These are phyloP conservation scores for Fusarium sp. DNA, from an alignment of 2,329 filamentous ascomycete species.

Conservation along the genomic window DNA sequence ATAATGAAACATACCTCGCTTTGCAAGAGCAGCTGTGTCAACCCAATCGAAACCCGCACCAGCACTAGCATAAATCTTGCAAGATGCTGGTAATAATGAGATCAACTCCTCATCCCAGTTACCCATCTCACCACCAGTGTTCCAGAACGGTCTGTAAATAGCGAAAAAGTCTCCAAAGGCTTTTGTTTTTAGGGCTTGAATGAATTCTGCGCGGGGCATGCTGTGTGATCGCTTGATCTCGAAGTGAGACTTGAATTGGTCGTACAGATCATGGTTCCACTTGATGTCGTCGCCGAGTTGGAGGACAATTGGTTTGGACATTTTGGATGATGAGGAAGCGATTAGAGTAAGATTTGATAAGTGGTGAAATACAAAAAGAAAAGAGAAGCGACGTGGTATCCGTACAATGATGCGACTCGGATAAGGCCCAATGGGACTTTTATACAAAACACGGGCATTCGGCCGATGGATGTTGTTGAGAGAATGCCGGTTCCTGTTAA, in stretches of 20 bases:
- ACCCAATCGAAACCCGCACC: slow-evolving; percentile 46
- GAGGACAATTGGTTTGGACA: slow-evolving; percentile 43
- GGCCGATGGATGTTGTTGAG: slow-evolving; percentile 31
- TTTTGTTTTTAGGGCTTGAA: slow-evolving; percentile 39
- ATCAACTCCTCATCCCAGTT: slow-evolving; percentile 45
- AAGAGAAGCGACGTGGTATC: not conserved
- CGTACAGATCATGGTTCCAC: slow-evolving; percentile 44
- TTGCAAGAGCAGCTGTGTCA: slow-evolving; percentile 38
- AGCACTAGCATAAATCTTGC: slow-evolving; percentile 43
- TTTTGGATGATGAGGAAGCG: not conserved
- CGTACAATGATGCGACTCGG: not conserved
- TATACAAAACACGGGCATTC: slow-evolving; percentile 22
- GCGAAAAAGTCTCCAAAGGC: slow-evolving; percentile 41
- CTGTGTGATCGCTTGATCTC: slow-evolving; percentile 43
- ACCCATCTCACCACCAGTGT: slow-evolving; percentile 44
- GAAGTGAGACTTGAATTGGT: slow-evolving; percentile 37
- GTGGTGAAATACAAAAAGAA: not conserved
- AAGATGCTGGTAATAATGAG: slow-evolving; percentile 33
- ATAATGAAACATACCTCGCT: slow-evolving; percentile 19
- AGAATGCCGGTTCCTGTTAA: slow-evolving; percentile 26
- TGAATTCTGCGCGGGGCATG: slow-evolving; percentile 42
- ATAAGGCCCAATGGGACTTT: slow-evolving; percentile 8
- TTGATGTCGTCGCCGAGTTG: slow-evolving; percentile 45
- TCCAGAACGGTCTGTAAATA: slow-evolving; percentile 44
- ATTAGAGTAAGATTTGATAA: not conserved